phyloP scores from a whole-genome alignment of 1,139 yeast genomes.

The Ashbya aceris region DNA sequence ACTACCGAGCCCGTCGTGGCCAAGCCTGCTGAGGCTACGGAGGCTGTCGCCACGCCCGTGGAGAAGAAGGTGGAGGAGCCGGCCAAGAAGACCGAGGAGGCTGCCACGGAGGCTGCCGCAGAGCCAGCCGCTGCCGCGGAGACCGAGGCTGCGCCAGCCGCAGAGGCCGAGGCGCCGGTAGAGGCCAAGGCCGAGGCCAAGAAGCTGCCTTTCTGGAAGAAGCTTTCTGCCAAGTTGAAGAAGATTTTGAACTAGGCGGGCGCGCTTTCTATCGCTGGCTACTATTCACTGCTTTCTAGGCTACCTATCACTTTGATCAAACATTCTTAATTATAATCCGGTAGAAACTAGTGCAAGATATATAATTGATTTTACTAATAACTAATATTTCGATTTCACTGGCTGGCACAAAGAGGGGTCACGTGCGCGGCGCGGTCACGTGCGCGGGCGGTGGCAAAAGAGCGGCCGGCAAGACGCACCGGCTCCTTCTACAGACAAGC shows the following conservation, averaged over 20 bases:
- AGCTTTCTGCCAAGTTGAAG: constrained; percentile 16
- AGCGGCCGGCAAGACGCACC: neutral
- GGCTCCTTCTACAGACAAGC: neutral
- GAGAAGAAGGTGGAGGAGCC: constrained; percentile 4
- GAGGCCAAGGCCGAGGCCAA: constrained; percentile 6
- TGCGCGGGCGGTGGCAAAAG: neutral
- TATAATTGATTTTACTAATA: constrained; percentile 2
- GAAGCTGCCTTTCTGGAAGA: constrained; percentile 9
- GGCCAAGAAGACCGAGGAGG: constrained; percentile 23
- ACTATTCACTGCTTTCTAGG: neutral
- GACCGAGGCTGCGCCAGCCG: constrained; percentile 13
- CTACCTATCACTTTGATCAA: constrained; percentile 1
- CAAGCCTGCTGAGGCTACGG: constrained; percentile 6
- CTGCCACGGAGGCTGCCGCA: constrained; percentile 20
- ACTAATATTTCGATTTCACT: constrained; percentile 1
- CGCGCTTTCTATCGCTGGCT: neutral
- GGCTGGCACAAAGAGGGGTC: too few relatives aligned
- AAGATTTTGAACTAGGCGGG: constrained; percentile 9
- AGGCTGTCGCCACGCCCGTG: constrained; percentile 3
- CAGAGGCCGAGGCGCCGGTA: constrained; percentile 7
- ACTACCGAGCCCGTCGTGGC: constrained; percentile 7
- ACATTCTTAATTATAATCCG: constrained; percentile 1
- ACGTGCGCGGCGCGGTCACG: neutral
- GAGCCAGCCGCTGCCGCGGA: constrained; percentile 14
- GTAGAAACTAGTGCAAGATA: constrained; percentile 3